These are phyloP conservation scores for Coniochaeta sp. DNA, from an alignment of 2,329 filamentous ascomycete species.

Conservation along the genomic window DNA sequence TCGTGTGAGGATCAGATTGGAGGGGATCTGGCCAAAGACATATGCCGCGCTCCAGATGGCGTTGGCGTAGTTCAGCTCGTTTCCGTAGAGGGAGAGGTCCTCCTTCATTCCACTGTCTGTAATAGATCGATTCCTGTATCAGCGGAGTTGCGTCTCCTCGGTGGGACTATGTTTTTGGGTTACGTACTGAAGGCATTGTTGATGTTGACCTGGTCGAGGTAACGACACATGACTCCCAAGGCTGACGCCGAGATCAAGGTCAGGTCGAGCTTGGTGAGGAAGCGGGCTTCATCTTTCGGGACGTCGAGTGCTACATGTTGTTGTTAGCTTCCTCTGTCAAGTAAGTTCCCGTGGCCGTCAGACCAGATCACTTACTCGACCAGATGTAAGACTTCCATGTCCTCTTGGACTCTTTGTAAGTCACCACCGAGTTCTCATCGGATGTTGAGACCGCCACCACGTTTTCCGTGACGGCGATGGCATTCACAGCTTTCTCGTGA, in stretches of 20 bases:
- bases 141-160: not conserved
- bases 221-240: constrained; percentile 19
- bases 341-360: not conserved
- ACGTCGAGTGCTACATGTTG: constrained; percentile 16
- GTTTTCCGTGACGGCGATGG: not conserved
- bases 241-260: constrained; percentile 18
- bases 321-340: not conserved
- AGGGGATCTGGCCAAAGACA: constrained; percentile 22
- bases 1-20: constrained; percentile 18
- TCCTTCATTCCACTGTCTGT: constrained; percentile 23
- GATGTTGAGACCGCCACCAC: not conserved
- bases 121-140: not conserved
- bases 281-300: constrained; percentile 16
- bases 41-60: constrained; percentile 22
- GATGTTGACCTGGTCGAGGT: constrained; percentile 20
- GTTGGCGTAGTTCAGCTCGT: constrained; percentile 23
- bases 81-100: constrained; percentile 21
- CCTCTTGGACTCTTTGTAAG: constrained; percentile 37
- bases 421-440: not conserved
- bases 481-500: constrained; percentile 6
- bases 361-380: constrained; percentile 13
- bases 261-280: constrained; percentile 20
- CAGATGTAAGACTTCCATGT: constrained; percentile 18
- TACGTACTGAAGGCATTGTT: constrained; percentile 19
- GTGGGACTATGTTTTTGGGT: too few species aligned